phyloP scores from a whole-genome alignment of 1,139 yeast genomes.

The Magnusiomyces tetraspermus region DNA sequence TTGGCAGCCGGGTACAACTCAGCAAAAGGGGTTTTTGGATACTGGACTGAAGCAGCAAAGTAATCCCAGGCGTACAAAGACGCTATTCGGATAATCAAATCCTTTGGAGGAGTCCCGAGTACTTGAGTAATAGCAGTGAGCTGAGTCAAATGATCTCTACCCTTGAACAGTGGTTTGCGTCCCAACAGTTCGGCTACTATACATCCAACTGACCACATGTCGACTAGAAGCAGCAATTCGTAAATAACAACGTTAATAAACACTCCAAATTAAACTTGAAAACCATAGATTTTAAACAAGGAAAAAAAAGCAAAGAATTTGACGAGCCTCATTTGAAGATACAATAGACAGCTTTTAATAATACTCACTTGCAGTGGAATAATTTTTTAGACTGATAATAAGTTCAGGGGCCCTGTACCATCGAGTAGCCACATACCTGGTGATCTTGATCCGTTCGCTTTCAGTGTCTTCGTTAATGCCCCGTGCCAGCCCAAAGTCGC shows the following conservation, averaged over 20 bases:
- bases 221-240: slow-evolving; percentile 44
- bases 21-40: slow-evolving; percentile 45
- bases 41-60: slow-evolving; percentile 16
- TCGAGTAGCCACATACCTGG: slow-evolving; percentile 86
- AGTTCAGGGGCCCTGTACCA: slow-evolving; percentile 96
- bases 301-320: not conserved
- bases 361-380: slow-evolving; percentile 29
- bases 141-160: slow-evolving; percentile 78
- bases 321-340: too few species aligned
- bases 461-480: slow-evolving; percentile 41
- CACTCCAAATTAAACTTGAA: slow-evolving; percentile 5
- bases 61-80: slow-evolving; percentile 36
- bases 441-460: slow-evolving; percentile 40
- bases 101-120: slow-evolving; percentile 73
- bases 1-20: slow-evolving; percentile 62
- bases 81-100: slow-evolving; percentile 60
- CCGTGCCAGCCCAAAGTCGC: slow-evolving; percentile 85
- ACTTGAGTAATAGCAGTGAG: slow-evolving; percentile 65
- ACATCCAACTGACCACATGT: slow-evolving; percentile 93
- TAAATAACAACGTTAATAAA: too few species aligned
- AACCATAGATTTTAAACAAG: not conserved
- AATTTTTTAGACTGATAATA: slow-evolving; percentile 49
- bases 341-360: slow-evolving; percentile 5
- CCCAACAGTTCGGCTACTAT: slow-evolving; percentile 79
- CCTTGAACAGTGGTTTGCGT: slow-evolving; percentile 74